Conservation (phyloP, 495 filamentous ascomycete species). For the Penicillium angulare region DNA sequence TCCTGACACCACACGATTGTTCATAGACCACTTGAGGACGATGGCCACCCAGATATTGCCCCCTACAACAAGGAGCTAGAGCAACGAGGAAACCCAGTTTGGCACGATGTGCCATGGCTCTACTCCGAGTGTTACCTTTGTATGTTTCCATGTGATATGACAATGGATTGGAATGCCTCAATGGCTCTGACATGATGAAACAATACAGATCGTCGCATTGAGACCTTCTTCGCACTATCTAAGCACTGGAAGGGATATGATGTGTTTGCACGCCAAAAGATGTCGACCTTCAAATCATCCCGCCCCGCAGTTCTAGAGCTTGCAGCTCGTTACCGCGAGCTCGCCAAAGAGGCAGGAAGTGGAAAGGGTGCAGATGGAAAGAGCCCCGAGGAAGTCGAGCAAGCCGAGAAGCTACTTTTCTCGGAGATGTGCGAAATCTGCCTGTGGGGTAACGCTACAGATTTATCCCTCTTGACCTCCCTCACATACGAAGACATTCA, state of each 20-base stretch:
- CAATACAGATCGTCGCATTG: slow-evolving; percentile 61
- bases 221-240: slow-evolving; percentile 71
- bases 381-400: slow-evolving; percentile 52
- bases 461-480: slow-evolving; percentile 84
- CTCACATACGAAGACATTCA: slow-evolving; percentile 95
- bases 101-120: slow-evolving; percentile 85
- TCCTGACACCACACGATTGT: not conserved
- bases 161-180: not conserved
- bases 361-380: slow-evolving; percentile 28
- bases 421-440: slow-evolving; percentile 95
- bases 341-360: slow-evolving; percentile 56
- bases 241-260: slow-evolving; percentile 90
- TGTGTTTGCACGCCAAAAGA: slow-evolving; percentile 88
- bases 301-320: slow-evolving; percentile 89
- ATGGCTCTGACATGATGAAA: slow-evolving; percentile 14
- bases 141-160: slow-evolving; percentile 47
- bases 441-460: slow-evolving; percentile 96
- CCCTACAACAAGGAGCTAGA: slow-evolving; percentile 85
- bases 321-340: slow-evolving; percentile 67
- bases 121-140: slow-evolving; percentile 95
- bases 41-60: slow-evolving; percentile 74
- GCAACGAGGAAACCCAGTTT: slow-evolving; percentile 67
- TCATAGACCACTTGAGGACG: slow-evolving; percentile 73
- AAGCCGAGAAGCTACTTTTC: slow-evolving; percentile 77
- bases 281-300: slow-evolving; percentile 88